Evolutionary conservation across 2,329 filamentous ascomycete genomes (phyloP), one percentile per base, ranked within the genome.

Genomic region (Venturia aucupariae): DNA sequence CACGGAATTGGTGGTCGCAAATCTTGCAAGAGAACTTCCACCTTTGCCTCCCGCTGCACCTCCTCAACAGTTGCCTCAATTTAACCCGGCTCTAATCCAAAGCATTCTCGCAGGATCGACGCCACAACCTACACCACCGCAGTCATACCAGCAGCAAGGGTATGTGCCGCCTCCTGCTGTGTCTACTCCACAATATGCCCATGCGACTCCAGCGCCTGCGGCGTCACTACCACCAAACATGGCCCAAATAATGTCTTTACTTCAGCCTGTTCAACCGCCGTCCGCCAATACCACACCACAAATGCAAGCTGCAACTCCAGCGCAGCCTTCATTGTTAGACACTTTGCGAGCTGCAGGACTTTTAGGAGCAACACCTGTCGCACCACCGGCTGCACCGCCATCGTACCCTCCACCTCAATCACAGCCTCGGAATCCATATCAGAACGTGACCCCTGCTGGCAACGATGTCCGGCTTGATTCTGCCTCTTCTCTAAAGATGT

Each of bases 1-100:
- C 88, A 75, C 86, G 87, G 75, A 61, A 46, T 27, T 63, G 35
- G 62, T 61, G 85, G 78, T 64, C 39, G 62, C 60, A 59, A 65
- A 67, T 66, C 42, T 63, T 38, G 62, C 48, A 6, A 46, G 46
- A 38, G 39, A 57, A 39, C 62, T 63, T 38, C 62, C 61, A 5
- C 30, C 46, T 24, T 24, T 38, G 5, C 62, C 54, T 61, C 63
- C 54, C n/a, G 38, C 32, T 30, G 51, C 51, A 4, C 39, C 57
- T 61, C 46, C 48, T 35, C 60, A 42, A 24, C 38, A 42, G 19
- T 19, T 39, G 10, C 48, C 62, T 27, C 62, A 60, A 30, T 35
- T 61, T 7, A 46, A 42, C 42, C 55, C 63, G 27, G 39, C 63
- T 27, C 35, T 64, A 15, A 42, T 61, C n/a, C 30, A 55, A n/a